phyloP scores from a whole-genome alignment of 1,139 yeast genomes.

The Yamadazyma sp. region DNA sequence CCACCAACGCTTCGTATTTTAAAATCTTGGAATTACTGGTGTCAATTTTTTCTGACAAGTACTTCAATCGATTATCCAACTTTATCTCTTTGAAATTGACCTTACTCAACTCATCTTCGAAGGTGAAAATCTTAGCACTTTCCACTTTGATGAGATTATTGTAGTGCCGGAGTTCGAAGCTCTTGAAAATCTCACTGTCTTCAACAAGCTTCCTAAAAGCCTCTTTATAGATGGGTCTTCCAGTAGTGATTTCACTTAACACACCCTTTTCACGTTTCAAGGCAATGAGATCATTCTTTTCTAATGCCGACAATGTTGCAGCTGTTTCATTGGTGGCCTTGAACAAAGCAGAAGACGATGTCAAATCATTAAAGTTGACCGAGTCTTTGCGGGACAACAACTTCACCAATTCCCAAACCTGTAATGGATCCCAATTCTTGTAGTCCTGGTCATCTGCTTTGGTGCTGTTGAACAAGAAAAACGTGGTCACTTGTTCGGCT shows the following conservation, averaged over 20 bases:
- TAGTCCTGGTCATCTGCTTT: constrained; percentile 21
- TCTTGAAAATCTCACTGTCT: constrained; percentile 56
- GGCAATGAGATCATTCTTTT: constrained; percentile 73
- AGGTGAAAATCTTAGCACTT: constrained; percentile 57
- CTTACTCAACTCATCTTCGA: constrained; percentile 70
- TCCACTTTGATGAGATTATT: constrained; percentile 57
- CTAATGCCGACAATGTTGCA: constrained; percentile 64
- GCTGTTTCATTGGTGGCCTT: constrained; percentile 52
- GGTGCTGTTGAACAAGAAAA: constrained; percentile 53
- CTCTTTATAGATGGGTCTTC: constrained; percentile 80
- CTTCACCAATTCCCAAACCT: constrained; percentile 85
- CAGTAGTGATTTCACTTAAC: constrained; percentile 63
- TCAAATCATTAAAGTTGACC: constrained; percentile 52
- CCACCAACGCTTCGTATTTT: constrained; percentile 34
- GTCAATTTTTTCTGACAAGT: constrained; percentile 64
- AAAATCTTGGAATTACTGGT: constrained; percentile 51
- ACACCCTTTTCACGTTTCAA: constrained; percentile 76
- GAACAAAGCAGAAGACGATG: constrained; percentile 58
- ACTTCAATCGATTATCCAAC: constrained; percentile 61
- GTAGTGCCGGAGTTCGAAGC: constrained; percentile 65
- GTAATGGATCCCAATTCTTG: constrained; percentile 68
- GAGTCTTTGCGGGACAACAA: constrained; percentile 49
- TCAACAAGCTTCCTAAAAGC: constrained; percentile 69
- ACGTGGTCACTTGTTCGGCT: constrained; percentile 83
- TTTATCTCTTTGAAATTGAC: constrained; percentile 44